These are phyloP conservation scores for Ophiobolus disseminans DNA, from an alignment of 2,329 filamentous ascomycete species.

Conservation along the genomic window DNA sequence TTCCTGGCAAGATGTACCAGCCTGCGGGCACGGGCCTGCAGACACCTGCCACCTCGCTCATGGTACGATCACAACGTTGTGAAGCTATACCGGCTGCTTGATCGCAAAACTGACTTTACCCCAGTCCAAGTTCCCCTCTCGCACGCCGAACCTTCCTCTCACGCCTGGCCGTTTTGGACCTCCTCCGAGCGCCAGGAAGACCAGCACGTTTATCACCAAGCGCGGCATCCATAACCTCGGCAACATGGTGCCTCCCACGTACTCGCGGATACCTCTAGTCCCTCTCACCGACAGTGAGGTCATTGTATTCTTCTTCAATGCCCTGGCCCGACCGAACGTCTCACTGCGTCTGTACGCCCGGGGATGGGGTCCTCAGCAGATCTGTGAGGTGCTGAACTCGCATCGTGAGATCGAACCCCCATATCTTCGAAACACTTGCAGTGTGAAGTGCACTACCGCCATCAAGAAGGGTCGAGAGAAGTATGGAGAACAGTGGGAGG, in stretches of 20 bases:
- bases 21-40: constrained; percentile 3
- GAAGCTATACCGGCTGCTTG: too few species aligned
- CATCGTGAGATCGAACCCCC: constrained; percentile 32
- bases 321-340: constrained; percentile 26
- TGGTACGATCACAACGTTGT: constrained; percentile 20
- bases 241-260: constrained; percentile 18
- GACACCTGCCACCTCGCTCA: constrained; percentile 9
- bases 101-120: too few species aligned
- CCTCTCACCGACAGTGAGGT: constrained; percentile 40
- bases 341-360: constrained; percentile 35
- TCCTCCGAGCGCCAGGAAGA: constrained; percentile 2
- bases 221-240: constrained; percentile 27
- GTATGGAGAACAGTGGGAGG: constrained; percentile 28
- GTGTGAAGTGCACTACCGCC: constrained; percentile 36
- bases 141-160: constrained; percentile 6
- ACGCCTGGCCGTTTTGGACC: constrained; percentile 25
- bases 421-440: constrained; percentile 39
- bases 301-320: constrained; percentile 45
- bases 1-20: constrained; percentile 4
- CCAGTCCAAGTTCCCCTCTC: neutral
- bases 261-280: constrained; percentile 24
- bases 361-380: constrained; percentile 32
- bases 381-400: constrained; percentile 29
- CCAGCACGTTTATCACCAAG: constrained; percentile 20
- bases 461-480: constrained; percentile 25